Evolutionary conservation across 2,329 filamentous ascomycete species (phyloP).

Genomic region (Colletotrichum coccodes): DNA sequence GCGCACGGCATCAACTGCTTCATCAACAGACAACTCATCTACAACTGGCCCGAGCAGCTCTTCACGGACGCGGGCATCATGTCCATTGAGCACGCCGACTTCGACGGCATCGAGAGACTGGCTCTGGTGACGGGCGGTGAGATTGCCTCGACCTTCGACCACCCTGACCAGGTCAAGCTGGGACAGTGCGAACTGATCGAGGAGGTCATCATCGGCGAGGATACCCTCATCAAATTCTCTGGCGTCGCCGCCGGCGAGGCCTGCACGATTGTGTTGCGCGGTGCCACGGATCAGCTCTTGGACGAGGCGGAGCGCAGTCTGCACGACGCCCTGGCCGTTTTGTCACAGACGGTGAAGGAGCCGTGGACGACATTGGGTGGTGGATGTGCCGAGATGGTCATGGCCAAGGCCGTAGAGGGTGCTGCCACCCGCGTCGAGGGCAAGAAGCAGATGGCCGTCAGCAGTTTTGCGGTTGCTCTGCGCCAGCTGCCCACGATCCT

Average conservation of each 20-base stretch:
- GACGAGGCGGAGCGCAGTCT: conserved; percentile 97
- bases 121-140: conserved; percentile 96
- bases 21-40: conserved; percentile 98
- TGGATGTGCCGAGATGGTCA: conserved; percentile 97
- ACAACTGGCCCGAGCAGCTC: conserved; percentile 99
- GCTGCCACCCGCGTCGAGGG: conserved; percentile 94
- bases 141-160: conserved; percentile 97
- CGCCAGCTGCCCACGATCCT: conserved; percentile 96
- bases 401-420: conserved; percentile 97
- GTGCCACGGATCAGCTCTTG: conserved; percentile 94
- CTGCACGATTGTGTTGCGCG: conserved; percentile 95
- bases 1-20: conserved; percentile 99
- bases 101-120: conserved; percentile 95
- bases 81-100: conserved; percentile 98
- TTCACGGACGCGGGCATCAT: conserved; percentile 98
- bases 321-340: conserved; percentile 94
- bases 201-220: conserved; percentile 98
- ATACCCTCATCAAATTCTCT: conserved; percentile 97
- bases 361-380: conserved; percentile 94
- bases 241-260: conserved; percentile 93
- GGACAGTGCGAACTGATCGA: conserved; percentile 96
- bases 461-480: conserved; percentile 87
- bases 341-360: conserved; percentile 96
- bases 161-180: conserved; percentile 96
- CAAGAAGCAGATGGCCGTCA: conserved; percentile 95